Conservation (phyloP, 257 asterid genomes). For the Leptodermis oblonga region DNA sequence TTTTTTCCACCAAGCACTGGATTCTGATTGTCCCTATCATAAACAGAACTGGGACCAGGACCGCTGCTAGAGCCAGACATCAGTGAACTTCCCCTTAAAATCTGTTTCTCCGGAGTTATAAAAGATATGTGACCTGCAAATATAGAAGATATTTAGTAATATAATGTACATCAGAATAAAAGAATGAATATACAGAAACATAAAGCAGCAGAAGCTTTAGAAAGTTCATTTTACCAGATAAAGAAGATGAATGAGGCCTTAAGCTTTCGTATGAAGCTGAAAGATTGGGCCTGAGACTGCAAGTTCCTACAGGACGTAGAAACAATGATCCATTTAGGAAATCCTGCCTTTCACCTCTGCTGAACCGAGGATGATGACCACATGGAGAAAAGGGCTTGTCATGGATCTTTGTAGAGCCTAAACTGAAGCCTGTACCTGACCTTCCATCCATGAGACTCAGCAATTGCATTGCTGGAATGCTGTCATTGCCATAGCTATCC, state of each 20-base stretch:
- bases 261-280: conserved; percentile 34
- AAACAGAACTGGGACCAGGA: conserved; percentile 4
- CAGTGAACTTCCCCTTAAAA: conserved; percentile 3
- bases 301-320: conserved; percentile 26
- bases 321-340: conserved; percentile 30
- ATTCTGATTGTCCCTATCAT: conserved; percentile 17
- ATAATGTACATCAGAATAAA: not conserved
- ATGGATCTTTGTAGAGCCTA: conserved; percentile 33
- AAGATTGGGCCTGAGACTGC: conserved; percentile 23
- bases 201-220: not conserved
- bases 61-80: conserved; percentile 5
- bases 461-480: conserved; percentile 80
- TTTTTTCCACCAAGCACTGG: conserved; percentile 12
- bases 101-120: conserved; percentile 21
- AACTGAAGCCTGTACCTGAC: conserved; percentile 26
- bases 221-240: conserved; percentile 28
- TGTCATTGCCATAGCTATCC: conserved; percentile 54
- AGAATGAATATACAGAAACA: not conserved
- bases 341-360: conserved; percentile 37
- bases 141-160: not conserved
- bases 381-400: conserved; percentile 49
- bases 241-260: conserved; percentile 23
- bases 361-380: conserved; percentile 37
- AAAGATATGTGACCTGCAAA: conserved; percentile 21
- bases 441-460: conserved; percentile 67